Base-by-base conservation (phyloP, 805 yeast species). In the Barnettozyma populi region DNA sequence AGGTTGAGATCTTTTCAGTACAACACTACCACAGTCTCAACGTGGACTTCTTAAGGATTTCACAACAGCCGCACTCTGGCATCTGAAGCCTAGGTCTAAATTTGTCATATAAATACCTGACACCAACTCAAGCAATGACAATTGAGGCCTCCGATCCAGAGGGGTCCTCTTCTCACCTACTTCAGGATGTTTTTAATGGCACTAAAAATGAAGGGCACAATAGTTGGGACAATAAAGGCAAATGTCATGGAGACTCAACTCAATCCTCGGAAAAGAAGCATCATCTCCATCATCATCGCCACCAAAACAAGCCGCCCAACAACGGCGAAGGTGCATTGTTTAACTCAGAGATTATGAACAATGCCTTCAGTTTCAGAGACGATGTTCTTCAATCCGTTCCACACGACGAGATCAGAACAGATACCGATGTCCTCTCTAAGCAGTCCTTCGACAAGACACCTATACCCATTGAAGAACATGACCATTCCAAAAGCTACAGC, bases 401-500 rank as follows among this genome's bases (percentile, higher is more conserved):
- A 4, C 56, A 58, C 4, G 60, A 53, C 31, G 57, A 59, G 3
- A 58, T 55, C 9, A 59, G 54, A 6, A 61, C 53, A 2, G 63
- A 61, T 13, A 57, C 50, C 19, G 43, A 42, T 5, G 13, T 24
- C 7, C 10, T 19, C 4, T 20, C 35, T 9, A 20, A 16, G 8
- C 36, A 38, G 21, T 38, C 46, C 19, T 42, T 42, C 8, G 52
- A 48, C 41, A 45, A 48, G 36, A 45, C 48, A 5, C 48, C 48
- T 24, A 37, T 42, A 14, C 43, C 36, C 14, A 29, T 39, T 16
- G 14, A 42, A 5, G 35, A 18, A 4, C 11, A 25, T 14, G 36
- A 38, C 19, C 40, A 36, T 14, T 18, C 23, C 24, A 11, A 8
- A n/a, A 24, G 27, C 21, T 20, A 24, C 35, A 19, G 11, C 34